These are phyloP conservation scores for Amanita jacksonii DNA, from an alignment of 768 basidiomycete genomes.

Conservation along the genomic window DNA sequence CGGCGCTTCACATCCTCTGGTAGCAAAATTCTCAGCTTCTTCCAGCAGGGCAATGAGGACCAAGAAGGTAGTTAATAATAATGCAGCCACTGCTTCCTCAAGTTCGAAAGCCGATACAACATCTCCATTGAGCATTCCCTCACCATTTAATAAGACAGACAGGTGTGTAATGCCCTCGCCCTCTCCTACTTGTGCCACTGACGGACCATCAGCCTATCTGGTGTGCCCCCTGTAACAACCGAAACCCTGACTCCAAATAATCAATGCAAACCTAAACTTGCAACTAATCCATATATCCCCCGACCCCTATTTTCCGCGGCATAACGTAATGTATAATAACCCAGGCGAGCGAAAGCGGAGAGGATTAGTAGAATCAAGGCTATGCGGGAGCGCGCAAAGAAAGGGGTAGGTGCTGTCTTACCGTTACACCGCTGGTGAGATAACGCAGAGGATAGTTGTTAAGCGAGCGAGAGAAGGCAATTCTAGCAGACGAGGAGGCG, in stretches of 20 bases:
- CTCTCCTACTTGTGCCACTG: slow-evolving; percentile 41
- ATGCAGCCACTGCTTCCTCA: slow-evolving; percentile 12
- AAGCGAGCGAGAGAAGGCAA: slow-evolving; percentile 54
- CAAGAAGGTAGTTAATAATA: slow-evolving; percentile 11
- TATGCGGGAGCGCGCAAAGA: slow-evolving; percentile 64
- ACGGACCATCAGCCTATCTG: slow-evolving; percentile 49
- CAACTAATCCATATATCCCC: slow-evolving; percentile 49
- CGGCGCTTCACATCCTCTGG: slow-evolving; percentile 27
- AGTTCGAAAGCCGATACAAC: slow-evolving; percentile 12
- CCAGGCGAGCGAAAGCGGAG: slow-evolving; percentile 68
- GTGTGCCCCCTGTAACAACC: slow-evolving; percentile 16
- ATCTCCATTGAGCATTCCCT: slow-evolving; percentile 13
- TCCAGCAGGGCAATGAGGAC: slow-evolving; percentile 17
- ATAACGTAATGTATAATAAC: slow-evolving; percentile 27
- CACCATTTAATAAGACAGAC: slow-evolving; percentile 42
- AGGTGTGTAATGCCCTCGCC: slow-evolving; percentile 54
- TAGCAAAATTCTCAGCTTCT: slow-evolving; percentile 20
- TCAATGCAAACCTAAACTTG: slow-evolving; percentile 29
- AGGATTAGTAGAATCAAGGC: slow-evolving; percentile 60
- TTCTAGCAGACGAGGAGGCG: slow-evolving; percentile 43
- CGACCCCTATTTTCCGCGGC: slow-evolving; percentile 59
- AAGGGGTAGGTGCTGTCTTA: slow-evolving; percentile 46
- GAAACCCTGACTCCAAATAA: slow-evolving; percentile 10
- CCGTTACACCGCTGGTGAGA: neutral
- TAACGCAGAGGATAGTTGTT: slow-evolving; percentile 41